Evolutionary conservation across 768 basidiomycete genomes (phyloP), one percentile per base, ranked within the genome.

Genomic region (Dentipellis sp.): DNA sequence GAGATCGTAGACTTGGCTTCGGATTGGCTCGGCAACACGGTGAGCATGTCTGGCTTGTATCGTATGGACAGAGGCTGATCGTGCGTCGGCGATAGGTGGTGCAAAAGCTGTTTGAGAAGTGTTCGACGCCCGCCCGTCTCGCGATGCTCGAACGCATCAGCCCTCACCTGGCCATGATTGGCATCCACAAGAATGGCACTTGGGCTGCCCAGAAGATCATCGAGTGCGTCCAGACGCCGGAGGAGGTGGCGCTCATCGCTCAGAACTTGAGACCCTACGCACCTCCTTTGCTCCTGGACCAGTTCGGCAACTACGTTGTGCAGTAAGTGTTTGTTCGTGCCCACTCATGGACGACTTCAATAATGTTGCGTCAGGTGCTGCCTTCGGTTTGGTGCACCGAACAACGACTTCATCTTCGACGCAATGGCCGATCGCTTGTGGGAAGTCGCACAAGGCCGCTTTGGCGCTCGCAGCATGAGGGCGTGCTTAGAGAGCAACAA

Each of bases 161-260:
- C 3, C 97, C 97, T 50, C 89, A 95, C 68, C 75, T 99, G 40
- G 95, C 95, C 21, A 91, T 91, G 83, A 97, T 98, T 61, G 97
- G 97, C 23, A 94, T 95, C 55, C 97, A 99, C 77, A 98, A 98
- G 77, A 98, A 99, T 62, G 97, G 97, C 29, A 99, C 97, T 0
- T 98, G 97, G 97, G 95, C 95, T 2, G 94, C 94, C 3, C 97
- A 99, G 72, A 98, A 97, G 78, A 93, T 97, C 66, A 98, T 98
- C 57, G 94, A 97, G 72, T 95, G 93, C 59, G 90, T 94, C 46
- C 81, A 85, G 56, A 85, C 79, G 35, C 84, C 88, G 16, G 93
- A 97, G 54, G 97, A 99, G 68, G 80, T 94, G 54, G 77, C 77
- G 6, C 70, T 95, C 40, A 84, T 99, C 64, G 83, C 90, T 47